phyloP scores from a whole-genome alignment of 169 alveolate genomes.

The Plasmodium fragile region DNA sequence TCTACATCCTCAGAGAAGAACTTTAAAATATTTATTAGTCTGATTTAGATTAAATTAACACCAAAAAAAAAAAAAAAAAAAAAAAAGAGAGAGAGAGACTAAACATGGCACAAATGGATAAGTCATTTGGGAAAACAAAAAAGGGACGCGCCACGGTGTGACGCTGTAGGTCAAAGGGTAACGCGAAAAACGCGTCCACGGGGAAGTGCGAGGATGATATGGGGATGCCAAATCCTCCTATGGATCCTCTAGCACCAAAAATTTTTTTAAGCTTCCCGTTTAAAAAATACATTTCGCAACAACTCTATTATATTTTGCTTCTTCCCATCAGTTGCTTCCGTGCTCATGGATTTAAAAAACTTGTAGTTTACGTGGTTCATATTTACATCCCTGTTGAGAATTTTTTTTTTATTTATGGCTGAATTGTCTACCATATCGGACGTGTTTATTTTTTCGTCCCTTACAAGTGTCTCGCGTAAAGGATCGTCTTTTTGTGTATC shows the following conservation, averaged over 20 bases:
- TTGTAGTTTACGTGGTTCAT: constrained; percentile 8
- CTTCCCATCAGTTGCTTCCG: constrained; percentile 10
- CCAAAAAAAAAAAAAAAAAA: neutral
- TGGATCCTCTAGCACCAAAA: neutral
- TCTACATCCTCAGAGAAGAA: neutral
- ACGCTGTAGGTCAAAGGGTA: neutral
- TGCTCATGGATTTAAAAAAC: constrained; percentile 38
- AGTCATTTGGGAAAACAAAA: neutral
- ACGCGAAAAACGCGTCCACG: neutral
- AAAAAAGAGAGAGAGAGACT: neutral
- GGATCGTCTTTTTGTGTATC: neutral
- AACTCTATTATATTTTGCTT: constrained; percentile 37
- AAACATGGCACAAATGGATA: neutral
- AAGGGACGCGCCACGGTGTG: neutral
- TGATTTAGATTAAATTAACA: neutral
- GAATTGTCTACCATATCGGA: constrained; percentile 3
- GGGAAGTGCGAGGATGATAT: neutral
- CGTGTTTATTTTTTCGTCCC: neutral
- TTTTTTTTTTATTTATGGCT: constrained; percentile 45
- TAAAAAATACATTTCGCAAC: constrained; percentile 38
- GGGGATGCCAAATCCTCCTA: neutral
- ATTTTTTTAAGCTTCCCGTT: constrained; percentile 11
- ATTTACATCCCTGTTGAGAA: constrained; percentile 7
- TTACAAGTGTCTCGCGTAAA: neutral
- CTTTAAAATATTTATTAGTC: neutral